Conservation (phyloP, 805 yeast genomes). For the Pichia californica region DNA sequence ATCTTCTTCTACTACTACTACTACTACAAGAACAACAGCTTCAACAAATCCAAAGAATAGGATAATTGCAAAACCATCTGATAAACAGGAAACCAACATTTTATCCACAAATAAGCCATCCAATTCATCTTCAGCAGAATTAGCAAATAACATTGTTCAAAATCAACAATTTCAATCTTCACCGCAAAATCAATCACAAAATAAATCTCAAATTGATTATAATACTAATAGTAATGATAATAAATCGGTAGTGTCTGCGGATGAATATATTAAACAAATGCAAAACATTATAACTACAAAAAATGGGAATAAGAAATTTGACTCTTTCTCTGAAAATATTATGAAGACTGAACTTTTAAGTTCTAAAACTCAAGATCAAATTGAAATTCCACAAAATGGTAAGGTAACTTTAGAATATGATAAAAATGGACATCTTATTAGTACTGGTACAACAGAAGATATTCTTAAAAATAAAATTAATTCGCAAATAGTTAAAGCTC, state of each 20-base stretch:
- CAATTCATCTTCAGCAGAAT: background rate
- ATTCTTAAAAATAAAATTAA: slow-evolving; percentile 15
- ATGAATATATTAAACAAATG: slow-evolving; percentile 21
- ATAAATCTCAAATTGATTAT: background rate
- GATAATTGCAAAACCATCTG: too few relatives aligned
- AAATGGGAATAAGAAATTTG: slow-evolving; percentile 22
- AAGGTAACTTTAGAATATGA: slow-evolving; percentile 21
- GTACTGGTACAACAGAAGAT: slow-evolving; percentile 12
- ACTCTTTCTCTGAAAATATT: slow-evolving; percentile 19
- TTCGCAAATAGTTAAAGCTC: slow-evolving; percentile 19
- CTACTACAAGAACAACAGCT: too few relatives aligned
- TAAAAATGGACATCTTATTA: slow-evolving; percentile 18
- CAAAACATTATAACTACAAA: slow-evolving; percentile 19
- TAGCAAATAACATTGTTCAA: background rate
- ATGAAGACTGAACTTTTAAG: slow-evolving; percentile 15
- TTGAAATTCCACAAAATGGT: slow-evolving; percentile 5
- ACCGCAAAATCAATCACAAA: background rate
- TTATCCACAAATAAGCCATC: too few relatives aligned
- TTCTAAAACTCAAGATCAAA: slow-evolving; percentile 8
- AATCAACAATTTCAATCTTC: background rate
- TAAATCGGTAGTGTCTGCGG: slow-evolving; percentile 12
- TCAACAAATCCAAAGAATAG: too few relatives aligned
- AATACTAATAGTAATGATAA: too few relatives aligned
- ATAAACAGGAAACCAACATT: too few relatives aligned
- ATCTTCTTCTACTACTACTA: too few relatives aligned